These are phyloP conservation scores for Gaeumannomyces tritici DNA, from an alignment of 2,329 filamentous ascomycete species.

Conservation along the genomic window DNA sequence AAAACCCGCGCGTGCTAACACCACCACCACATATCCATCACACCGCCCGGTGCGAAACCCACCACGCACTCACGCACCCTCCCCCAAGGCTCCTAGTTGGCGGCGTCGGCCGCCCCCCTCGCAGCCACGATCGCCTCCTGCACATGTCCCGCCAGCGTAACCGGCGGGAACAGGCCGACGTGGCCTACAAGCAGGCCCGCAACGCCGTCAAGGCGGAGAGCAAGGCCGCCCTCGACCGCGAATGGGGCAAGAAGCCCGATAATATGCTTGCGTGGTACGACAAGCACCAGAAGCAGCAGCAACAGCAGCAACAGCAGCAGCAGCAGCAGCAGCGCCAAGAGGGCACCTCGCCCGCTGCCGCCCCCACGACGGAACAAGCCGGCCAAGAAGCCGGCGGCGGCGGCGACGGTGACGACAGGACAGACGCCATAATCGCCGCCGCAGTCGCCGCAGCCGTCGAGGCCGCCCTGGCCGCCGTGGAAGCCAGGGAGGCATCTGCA, in stretches of 20 bases:
- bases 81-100: constrained; percentile 1
- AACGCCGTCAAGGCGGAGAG: background rate
- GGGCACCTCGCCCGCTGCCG: background rate
- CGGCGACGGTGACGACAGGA: background rate
- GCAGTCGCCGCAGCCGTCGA: background rate
- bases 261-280: background rate
- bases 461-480: background rate
- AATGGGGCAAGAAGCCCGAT: background rate
- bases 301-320: no score
- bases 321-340: no score
- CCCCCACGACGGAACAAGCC: background rate
- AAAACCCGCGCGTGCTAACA: background rate
- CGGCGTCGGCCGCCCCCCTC: constrained; percentile 1
- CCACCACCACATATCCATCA: background rate
- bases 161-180: background rate
- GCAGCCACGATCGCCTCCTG: background rate
- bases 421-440: background rate
- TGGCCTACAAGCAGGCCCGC: background rate
- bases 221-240: background rate
- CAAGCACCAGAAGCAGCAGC: background rate
- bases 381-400: no score
- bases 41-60: no score
- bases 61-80: no score
- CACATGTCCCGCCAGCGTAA: background rate
- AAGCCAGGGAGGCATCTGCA: background rate